Base-by-base conservation (phyloP, 345 rosid genomes). In the Pistacia atlantica region DNA sequence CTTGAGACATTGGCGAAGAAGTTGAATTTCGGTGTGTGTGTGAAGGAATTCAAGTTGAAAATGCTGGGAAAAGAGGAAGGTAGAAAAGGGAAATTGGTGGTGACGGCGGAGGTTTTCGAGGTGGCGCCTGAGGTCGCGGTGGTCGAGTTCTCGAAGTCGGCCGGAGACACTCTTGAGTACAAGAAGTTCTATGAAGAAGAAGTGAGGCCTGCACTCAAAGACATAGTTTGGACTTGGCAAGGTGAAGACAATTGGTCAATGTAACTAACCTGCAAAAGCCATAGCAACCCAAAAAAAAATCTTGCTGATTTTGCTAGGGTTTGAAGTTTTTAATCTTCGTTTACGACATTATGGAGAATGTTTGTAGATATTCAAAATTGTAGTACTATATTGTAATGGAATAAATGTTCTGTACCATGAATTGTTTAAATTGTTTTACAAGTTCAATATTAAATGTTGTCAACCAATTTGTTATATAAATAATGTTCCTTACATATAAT, bases 221-320 rank as follows among this genome's bases (percentile, higher is more conserved):
- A 84, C 77, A 83, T 84, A 8, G 88, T 87, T 10, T 87, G 90
- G 90, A 73, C 76, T 57, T 87, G 90, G 90, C 86, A 87, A 79
- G 90, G 86, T 25, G 86, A 83, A 48, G n/a, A 51, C 42, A 57
- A 75, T 69, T 63, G 75, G 75, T 67, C 77, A 64, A 10, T 74
- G n/a, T 18, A 76, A 12, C n/a, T 54, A 25, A 42, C 9, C 46
- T 6, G 6, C 46, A 42, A 52, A 22, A 11, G 28, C 58, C 20
- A 25, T 46, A 58, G 48, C 37, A 61, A 63, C 4, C 20, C 5
- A 6, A 42, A 42, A 38, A 2, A 38, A 38, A 38, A 38, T 42
- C 46, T 42, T 42, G 45, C 6, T 42, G 45, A 42, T 42, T 42
- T 42, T 42, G 25, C 25, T 25, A 25, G 25, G 25, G 25, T 25